phyloP scores from a whole-genome alignment of 345 rosid genomes.

The Abelmoschus esculentus region DNA sequence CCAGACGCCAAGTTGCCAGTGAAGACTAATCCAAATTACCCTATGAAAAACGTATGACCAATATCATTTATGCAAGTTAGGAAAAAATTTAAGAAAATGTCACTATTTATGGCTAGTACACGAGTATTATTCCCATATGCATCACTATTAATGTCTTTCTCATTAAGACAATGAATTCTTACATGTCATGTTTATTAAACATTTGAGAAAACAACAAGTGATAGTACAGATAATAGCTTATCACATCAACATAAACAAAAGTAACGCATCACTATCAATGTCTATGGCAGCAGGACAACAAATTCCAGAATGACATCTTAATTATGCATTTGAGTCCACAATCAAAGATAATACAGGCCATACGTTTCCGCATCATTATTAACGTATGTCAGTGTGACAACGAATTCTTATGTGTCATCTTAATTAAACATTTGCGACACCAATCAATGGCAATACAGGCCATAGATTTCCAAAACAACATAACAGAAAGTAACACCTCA shows the following conservation, averaged over 20 bases:
- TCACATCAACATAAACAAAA: neutral
- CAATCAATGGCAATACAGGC: neutral
- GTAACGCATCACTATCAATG: neutral
- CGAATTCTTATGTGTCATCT: neutral
- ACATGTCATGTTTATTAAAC: neutral
- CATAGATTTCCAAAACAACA: neutral
- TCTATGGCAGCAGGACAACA: neutral
- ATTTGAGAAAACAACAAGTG: neutral
- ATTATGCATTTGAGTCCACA: neutral
- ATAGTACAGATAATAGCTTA: neutral
- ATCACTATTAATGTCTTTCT: neutral
- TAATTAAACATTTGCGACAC: neutral
- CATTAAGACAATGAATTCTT: neutral
- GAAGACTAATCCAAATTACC: neutral
- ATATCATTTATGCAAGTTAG: too few species aligned
- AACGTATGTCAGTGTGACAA: neutral
- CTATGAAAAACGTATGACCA: neutral
- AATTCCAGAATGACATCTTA: neutral
- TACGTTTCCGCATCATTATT: neutral
- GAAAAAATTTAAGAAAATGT: too few species aligned
- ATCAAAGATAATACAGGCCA: neutral
- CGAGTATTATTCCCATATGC: neutral
- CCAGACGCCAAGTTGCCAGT: neutral
- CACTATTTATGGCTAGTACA: neutral
- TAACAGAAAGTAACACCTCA: neutral